phyloP scores from a whole-genome alignment of 306 rosid species.

The Cyclanthera cordifolia region DNA sequence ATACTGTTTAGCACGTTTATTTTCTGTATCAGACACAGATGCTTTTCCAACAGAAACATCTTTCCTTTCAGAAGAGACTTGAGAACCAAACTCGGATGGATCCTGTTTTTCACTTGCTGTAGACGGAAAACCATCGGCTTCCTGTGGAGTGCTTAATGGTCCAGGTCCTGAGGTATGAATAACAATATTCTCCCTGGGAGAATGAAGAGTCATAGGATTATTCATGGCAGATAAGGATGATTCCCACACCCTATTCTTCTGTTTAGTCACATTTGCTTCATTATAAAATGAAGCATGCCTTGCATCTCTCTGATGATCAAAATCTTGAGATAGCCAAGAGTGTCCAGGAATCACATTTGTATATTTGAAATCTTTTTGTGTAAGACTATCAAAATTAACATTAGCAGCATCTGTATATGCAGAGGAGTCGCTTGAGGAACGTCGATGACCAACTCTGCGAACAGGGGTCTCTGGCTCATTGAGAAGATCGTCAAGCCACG shows the following conservation, averaged over 20 bases:
- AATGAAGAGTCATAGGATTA: constrained; percentile 34
- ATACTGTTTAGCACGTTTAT: constrained; percentile 97
- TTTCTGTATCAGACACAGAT: constrained; percentile 63
- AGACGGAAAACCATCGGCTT: constrained; percentile 49
- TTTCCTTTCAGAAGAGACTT: constrained; percentile 51
- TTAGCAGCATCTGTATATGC: constrained; percentile 57
- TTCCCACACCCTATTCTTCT: constrained; percentile 71
- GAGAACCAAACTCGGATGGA: constrained; percentile 41
- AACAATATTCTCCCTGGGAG: constrained; percentile 44
- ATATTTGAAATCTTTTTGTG: constrained; percentile 54
- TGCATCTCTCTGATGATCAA: constrained; percentile 64
- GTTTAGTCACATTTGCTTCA: constrained; percentile 48
- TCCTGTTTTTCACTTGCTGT: constrained; percentile 45
- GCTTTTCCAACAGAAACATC: constrained; percentile 50
- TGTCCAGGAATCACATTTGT: constrained; percentile 34
- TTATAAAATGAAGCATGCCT: constrained; percentile 46
- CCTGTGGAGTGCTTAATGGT: constrained; percentile 42
- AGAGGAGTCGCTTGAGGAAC: constrained; percentile 97
- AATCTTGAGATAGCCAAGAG: constrained; percentile 69
- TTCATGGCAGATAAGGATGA: constrained; percentile 35
- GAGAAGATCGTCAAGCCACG: constrained; percentile 99
- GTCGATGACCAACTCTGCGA: constrained; percentile 87
- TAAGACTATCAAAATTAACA: constrained; percentile 31
- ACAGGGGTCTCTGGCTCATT: constrained; percentile 95
- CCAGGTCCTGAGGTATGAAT: constrained; percentile 58